A percentile compares a stretch with the other conserved stretches of the same genome.
phyloP scores from a whole-genome alignment of 345 rosid genomes.

The Rhizophora mangle region DNA sequence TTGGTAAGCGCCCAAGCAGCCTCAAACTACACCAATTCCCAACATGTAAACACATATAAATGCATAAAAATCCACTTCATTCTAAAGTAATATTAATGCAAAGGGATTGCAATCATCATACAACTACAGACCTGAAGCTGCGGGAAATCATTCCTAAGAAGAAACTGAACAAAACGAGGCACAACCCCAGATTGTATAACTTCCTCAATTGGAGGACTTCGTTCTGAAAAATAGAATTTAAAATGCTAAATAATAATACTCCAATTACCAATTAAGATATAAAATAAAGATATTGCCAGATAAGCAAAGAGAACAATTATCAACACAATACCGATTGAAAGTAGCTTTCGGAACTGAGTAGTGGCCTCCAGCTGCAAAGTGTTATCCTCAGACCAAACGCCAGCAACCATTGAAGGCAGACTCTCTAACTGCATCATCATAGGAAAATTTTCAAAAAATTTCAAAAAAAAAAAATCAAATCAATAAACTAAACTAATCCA shows the following conservation, averaged over 20 bases:
- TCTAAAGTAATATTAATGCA: not conserved
- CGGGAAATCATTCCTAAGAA: conserved; percentile 26
- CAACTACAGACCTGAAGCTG: conserved; percentile 26
- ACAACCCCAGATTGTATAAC: conserved; percentile 33
- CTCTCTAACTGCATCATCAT: conserved; percentile 24
- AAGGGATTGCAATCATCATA: not conserved
- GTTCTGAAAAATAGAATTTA: conserved; percentile 2
- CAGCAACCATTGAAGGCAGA: conserved; percentile 29
- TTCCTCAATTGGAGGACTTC: conserved; percentile 28
- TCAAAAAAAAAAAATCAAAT: not conserved
- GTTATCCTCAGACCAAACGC: conserved; percentile 25
- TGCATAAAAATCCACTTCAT: not conserved
- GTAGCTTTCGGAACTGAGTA: conserved; percentile 28
- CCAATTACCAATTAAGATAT: not conserved
- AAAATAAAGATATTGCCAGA: not conserved
- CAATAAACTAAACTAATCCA: not conserved
- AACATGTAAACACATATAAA: not conserved
- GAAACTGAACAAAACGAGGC: conserved; percentile 31
- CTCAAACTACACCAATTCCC: conserved; percentile 20
- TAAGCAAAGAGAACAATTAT: not conserved
- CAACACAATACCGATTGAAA: conserved; percentile 20
- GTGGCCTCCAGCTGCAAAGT: conserved; percentile 29
- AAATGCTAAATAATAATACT: not conserved
- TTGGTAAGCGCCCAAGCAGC: conserved; percentile 37
- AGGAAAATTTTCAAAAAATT: too few species aligned